Conservation (phyloP, 352 stramenopile genomes). For the Globisporangium yorkense region DNA sequence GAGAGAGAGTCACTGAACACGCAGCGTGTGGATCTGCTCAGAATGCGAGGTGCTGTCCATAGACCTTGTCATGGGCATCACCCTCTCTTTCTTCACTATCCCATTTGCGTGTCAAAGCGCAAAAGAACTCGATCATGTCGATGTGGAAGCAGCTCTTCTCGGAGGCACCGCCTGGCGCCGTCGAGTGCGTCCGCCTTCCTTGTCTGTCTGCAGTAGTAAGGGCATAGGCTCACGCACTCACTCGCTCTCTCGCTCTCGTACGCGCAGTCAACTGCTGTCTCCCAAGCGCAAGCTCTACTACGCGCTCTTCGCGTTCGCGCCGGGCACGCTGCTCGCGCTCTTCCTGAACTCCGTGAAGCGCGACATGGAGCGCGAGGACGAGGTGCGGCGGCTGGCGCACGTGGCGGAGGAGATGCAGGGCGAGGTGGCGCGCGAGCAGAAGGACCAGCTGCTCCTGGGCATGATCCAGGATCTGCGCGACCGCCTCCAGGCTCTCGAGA, state of each 20-base stretch:
- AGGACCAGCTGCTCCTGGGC: conserved; percentile 40
- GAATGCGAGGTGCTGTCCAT: no score
- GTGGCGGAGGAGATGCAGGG: conserved; percentile 34
- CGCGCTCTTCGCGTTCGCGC: conserved; percentile 59
- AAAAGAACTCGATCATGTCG: conserved; percentile 7
- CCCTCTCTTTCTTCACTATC: not conserved
- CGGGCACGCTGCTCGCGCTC: conserved; percentile 53
- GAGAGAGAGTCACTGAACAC: not conserved
- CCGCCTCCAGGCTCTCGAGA: conserved; percentile 50
- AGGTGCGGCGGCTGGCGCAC: conserved; percentile 35
- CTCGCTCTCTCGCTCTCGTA: not conserved
- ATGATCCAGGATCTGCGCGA: conserved; percentile 59
- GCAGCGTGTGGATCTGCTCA: no score
- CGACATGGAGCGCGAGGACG: conserved; percentile 65
- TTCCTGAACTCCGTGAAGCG: conserved; percentile 70
- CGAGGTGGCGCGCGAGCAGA: conserved; percentile 35
- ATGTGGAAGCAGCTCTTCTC: conserved; percentile 75
- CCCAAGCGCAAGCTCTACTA: conserved; percentile 60
- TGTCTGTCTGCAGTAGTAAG: conserved; percentile 3
- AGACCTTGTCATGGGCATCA: no score
- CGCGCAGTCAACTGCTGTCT: conserved; percentile 49
- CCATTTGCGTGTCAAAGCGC: not conserved
- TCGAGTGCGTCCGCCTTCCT: conserved; percentile 40
- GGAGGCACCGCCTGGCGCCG: conserved; percentile 51
- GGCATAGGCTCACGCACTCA: not conserved